Base-by-base conservation (phyloP, 2,329 filamentous ascomycete species). In the Paraconiothyrium brasiliense region DNA sequence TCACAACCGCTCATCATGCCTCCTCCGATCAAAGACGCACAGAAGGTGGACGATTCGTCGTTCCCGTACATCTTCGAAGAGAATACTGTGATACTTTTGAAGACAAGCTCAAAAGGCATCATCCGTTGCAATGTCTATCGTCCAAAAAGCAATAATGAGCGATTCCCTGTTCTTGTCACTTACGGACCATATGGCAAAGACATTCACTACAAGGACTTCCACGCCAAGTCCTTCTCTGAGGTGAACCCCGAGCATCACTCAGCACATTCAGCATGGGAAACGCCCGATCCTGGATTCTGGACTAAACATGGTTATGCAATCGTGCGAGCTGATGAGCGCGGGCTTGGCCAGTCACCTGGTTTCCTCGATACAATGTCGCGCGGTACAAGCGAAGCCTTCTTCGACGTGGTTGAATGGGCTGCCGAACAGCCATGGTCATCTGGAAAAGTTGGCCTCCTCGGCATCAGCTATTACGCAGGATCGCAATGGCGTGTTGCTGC, bases 101-200 rank as follows among this genome's bases (percentile, higher is more conserved):
- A 81, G 61, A 74, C 70, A 41, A 69, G 68, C 6, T 68, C 68
- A 0, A 68, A 76, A 41, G 80, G 82, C 3, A 72, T 84, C 2
- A 78, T 86, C 4, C 74, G 84, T 11, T 81, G 78, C 69, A 86
- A 85, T 70, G 80, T 86, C 2, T 86, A 85, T 64, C 76, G 83
- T 1, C 84, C 84, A 1, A 84, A 83, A 51, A 60, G 64, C 8
- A 68, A 61, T 70, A 3, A 63, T 5, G 55, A 64, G 10, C 79
- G 74, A 63, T 82, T 82, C 24, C 90, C 90, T 0, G 89, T 90
- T 0, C 74, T 92, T 9, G 86, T 90, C 2, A 92, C 89, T 0
- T 92, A 92, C 65, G 90, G 90, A 0, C 90, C 90, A 0, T 92
- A 92, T 65, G 90, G 90, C 49, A 92, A 92, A 67, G 89, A 92